These are phyloP conservation scores for Fraxinus angustifolia DNA, from an alignment of 305 asterid genomes.

Conservation along the genomic window DNA sequence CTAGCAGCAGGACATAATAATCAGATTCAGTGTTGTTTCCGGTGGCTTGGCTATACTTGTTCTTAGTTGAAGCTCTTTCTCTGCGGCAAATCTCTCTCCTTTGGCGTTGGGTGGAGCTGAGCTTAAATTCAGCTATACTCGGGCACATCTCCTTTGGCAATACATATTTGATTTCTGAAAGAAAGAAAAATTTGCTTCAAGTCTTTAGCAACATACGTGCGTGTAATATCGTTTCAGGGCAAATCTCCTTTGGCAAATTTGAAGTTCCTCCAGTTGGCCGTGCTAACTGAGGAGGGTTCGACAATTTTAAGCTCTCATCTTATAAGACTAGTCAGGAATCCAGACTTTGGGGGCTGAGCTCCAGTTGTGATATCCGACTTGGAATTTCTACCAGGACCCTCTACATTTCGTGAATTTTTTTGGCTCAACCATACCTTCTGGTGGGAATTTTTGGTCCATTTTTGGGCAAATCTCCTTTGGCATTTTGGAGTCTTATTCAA, in stretches of 20 bases:
- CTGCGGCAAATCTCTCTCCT: conserved; percentile 27
- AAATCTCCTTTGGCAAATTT: conserved; percentile 65
- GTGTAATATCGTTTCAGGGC: conserved; percentile 31
- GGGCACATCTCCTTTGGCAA: conserved; percentile 73
- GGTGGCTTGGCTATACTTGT: conserved; percentile 5
- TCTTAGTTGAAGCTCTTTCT: conserved; percentile 13
- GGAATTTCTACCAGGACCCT: conserved; percentile 17
- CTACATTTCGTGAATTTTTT: conserved; percentile 10
- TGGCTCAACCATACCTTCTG: conserved; percentile 20
- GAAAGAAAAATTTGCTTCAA: conserved; percentile 26
- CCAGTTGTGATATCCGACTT: conserved; percentile 18
- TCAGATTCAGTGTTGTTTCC: neutral
- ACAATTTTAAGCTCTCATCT: conserved; percentile 11
- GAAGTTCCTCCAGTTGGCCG: conserved; percentile 30
- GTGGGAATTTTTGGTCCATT: conserved; percentile 24
- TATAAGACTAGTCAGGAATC: conserved; percentile 16
- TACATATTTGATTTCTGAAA: conserved; percentile 27
- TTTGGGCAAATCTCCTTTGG: conserved; percentile 51
- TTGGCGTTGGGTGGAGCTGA: conserved; percentile 31
- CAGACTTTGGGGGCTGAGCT: conserved; percentile 17
- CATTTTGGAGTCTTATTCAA: conserved; percentile 36
- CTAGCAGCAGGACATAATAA: conserved; percentile 10
- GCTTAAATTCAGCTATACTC: conserved; percentile 15
- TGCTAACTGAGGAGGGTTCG: conserved; percentile 25
- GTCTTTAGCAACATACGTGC: conserved; percentile 22